Conservation (phyloP, 1,139 yeast genomes). For the Suhomyces panamericanus region DNA sequence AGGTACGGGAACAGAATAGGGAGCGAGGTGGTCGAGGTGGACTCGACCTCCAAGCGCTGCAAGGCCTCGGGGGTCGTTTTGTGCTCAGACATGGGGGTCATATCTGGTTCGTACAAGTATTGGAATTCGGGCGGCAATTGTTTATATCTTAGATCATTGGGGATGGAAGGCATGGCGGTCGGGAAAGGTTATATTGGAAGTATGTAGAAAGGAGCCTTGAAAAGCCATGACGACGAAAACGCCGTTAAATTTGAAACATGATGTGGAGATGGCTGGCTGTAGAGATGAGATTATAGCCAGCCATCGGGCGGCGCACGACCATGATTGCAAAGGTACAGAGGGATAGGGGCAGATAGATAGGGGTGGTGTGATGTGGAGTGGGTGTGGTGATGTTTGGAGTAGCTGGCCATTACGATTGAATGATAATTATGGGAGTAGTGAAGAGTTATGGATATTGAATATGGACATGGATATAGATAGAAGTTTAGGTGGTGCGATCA, state of each 20-base stretch:
- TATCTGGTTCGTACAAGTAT: slow-evolving; percentile 8
- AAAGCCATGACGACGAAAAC: slow-evolving; percentile 3
- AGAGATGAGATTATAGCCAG: slow-evolving; percentile 3
- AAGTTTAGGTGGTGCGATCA: too few species aligned
- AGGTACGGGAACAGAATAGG: slow-evolving; percentile 39
- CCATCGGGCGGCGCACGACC: slow-evolving; percentile 7
- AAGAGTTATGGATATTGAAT: too few species aligned
- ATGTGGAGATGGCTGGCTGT: slow-evolving; percentile 6
- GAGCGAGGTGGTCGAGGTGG: slow-evolving; percentile 32
- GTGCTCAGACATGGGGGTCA: slow-evolving; percentile 4
- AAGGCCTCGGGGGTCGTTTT: slow-evolving; percentile 12
- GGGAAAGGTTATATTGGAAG: not conserved
- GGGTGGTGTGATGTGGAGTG: not conserved
- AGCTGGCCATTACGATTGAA: not conserved
- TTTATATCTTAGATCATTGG: slow-evolving; percentile 3
- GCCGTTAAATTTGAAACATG: slow-evolving; percentile 7
- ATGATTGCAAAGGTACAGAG: not conserved
- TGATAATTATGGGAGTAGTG: too few species aligned
- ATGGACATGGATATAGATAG: too few species aligned
- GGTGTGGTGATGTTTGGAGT: too few species aligned
- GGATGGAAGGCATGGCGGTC: not conserved
- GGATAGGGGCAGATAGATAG: not conserved
- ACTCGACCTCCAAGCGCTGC: slow-evolving; percentile 31
- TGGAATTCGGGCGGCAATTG: slow-evolving; percentile 10
- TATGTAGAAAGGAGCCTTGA: slow-evolving; percentile 3